phyloP scores from a whole-genome alignment of 345 rosid species.

The Moringa oleifera region DNA sequence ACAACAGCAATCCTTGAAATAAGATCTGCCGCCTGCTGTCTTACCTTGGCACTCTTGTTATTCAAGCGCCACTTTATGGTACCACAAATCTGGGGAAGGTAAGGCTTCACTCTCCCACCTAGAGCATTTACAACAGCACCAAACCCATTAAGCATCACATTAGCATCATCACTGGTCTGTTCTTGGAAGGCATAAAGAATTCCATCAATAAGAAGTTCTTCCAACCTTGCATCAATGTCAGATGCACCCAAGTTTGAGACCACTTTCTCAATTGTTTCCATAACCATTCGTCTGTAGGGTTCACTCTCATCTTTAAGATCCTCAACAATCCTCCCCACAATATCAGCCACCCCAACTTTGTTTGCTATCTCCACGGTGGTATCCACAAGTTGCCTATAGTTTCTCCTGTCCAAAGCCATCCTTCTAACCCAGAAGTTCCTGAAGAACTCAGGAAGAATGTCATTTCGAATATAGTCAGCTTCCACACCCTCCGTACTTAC shows the following conservation, averaged over 20 bases:
- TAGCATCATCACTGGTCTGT: constrained; percentile 94
- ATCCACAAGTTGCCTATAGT: constrained; percentile 88
- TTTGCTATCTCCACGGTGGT: constrained; percentile 97
- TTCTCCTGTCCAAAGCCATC: constrained; percentile 97
- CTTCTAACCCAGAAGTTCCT: constrained; percentile 90
- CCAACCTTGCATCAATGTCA: constrained; percentile 89
- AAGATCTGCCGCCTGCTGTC: constrained; percentile 99
- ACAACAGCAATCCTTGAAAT: constrained; percentile 95
- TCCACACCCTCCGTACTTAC: constrained; percentile 99
- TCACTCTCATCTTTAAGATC: constrained; percentile 98
- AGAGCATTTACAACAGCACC: constrained; percentile 98
- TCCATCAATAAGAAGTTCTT: constrained; percentile 95
- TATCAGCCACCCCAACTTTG: constrained; percentile 95
- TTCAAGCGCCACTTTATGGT: constrained; percentile 99
- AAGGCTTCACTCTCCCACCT: constrained; percentile 96
- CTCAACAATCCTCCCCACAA: constrained; percentile 84
- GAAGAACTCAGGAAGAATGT: constrained; percentile 93
- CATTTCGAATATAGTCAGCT: constrained; percentile 77
- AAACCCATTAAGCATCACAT: constrained; percentile 98
- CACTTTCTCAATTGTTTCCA: constrained; percentile 99
- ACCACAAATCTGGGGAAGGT: constrained; percentile 99
- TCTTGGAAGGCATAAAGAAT: constrained; percentile 99
- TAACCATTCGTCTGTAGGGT: constrained; percentile 87
- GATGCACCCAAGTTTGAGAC: constrained; percentile 91
- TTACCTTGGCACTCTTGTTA: constrained; percentile 99